Percentiles rank a stretch among this genome's conserved stretches.
phyloP scores from a whole-genome alignment of 2,329 filamentous ascomycete species.

The Pleomassaria siparia region DNA sequence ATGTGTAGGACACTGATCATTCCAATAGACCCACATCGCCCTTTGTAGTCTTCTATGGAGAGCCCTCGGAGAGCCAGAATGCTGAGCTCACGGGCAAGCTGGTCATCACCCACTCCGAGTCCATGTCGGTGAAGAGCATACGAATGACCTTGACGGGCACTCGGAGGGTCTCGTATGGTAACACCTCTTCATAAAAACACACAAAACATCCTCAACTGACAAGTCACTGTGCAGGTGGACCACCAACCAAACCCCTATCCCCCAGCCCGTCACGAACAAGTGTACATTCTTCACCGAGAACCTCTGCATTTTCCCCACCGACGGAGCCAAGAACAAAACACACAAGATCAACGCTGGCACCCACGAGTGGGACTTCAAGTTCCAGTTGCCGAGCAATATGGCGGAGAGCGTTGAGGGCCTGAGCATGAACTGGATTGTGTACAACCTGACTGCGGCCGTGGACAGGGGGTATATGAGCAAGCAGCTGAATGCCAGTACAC shows the following conservation, averaged over 20 bases:
- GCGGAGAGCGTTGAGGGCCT: conserved; percentile 92
- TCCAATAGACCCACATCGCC: conserved; percentile 45
- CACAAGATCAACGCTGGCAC: conserved; percentile 54
- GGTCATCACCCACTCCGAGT: conserved; percentile 49
- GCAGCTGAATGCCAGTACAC: conserved; percentile 77
- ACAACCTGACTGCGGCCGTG: conserved; percentile 87
- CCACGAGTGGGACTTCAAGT: conserved; percentile 55
- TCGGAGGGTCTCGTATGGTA: conserved; percentile 49
- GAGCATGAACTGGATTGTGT: conserved; percentile 81
- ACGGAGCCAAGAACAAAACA: conserved; percentile 39
- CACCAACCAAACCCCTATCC: conserved; percentile 40
- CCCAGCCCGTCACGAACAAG: conserved; percentile 50
- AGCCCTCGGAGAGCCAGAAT: conserved; percentile 48
- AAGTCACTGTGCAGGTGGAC: conserved; percentile 30
- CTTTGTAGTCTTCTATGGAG: conserved; percentile 54
- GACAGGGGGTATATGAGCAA: conserved; percentile 85
- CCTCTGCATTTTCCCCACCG: conserved; percentile 48
- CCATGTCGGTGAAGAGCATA: conserved; percentile 51
- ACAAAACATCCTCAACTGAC: background rate
- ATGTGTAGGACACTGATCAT: background rate
- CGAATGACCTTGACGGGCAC: conserved; percentile 51
- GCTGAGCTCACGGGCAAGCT: conserved; percentile 51
- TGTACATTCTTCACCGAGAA: conserved; percentile 50
- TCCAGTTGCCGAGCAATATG: conserved; percentile 49
- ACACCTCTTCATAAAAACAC: conserved; percentile 3